Conservation (phyloP, 148 eudicot genomes). For the Rhododendron simsii region DNA sequence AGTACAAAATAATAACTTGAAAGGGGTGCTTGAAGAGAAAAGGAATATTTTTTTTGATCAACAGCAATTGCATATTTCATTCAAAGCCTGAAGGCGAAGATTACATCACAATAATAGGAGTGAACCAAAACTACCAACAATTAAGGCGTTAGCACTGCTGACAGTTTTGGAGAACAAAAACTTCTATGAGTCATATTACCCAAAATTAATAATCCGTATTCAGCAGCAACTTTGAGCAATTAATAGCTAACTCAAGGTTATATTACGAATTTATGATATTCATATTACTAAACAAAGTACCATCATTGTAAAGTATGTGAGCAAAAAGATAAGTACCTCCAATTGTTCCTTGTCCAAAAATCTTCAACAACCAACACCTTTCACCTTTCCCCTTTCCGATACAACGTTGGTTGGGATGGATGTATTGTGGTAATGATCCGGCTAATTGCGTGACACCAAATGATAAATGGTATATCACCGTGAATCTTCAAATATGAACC, state of each 20-base stretch:
- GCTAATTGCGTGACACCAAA: conserved; percentile 10
- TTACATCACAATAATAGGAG: too few species aligned
- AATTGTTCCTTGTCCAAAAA: not conserved
- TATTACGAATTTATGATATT: not conserved
- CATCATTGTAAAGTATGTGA: not conserved
- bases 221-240: conserved; percentile 5
- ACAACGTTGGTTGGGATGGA: not conserved
- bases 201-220: not conserved
- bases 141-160: not conserved
- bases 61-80: too few species aligned
- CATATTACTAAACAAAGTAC: not conserved
- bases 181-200: not conserved
- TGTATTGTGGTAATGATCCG: conserved; percentile 1
- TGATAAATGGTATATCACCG: not conserved
- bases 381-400: not conserved
- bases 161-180: not conserved
- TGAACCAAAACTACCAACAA: too few species aligned
- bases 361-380: conserved; percentile 2
- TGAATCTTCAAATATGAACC: not conserved
- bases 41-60: not conserved
- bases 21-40: not conserved
- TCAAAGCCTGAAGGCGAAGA: too few species aligned
- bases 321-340: not conserved
- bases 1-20: not conserved
- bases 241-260: not conserved